Conservation (phyloP, 148 eudicot species). For the Pharnaceum exiguum region DNA sequence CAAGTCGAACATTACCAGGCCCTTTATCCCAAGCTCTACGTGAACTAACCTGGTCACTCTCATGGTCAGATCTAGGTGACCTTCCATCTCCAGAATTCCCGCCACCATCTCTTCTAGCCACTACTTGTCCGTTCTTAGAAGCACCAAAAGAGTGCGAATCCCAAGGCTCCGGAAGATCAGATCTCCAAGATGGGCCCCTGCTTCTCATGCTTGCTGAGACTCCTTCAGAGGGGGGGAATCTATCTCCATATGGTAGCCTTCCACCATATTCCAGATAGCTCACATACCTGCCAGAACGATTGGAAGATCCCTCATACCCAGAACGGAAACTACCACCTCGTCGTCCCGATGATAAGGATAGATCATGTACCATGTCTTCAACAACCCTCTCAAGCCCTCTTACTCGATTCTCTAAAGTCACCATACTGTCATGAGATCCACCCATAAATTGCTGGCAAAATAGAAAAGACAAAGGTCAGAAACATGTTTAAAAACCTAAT, state of each 20-base stretch:
- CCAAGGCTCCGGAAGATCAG: slow-evolving; percentile 56
- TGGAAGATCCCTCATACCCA: slow-evolving; percentile 76
- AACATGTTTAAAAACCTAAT: slow-evolving; percentile 7
- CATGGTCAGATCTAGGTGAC: slow-evolving; percentile 65
- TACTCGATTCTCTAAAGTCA: slow-evolving; percentile 88
- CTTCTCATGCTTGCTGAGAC: slow-evolving; percentile 39
- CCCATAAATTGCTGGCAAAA: slow-evolving; percentile 89
- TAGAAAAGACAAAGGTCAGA: slow-evolving; percentile 15
- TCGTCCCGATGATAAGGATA: slow-evolving; percentile 65
- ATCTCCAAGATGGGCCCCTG: slow-evolving; percentile 62
- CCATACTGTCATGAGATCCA: slow-evolving; percentile 96
- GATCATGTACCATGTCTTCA: slow-evolving; percentile 94
- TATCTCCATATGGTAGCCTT: slow-evolving; percentile 55
- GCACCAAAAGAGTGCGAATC: slow-evolving; percentile 56
- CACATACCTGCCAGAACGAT: slow-evolving; percentile 60
- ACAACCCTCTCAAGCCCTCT: slow-evolving; percentile 94
- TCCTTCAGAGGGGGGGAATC: slow-evolving; percentile 48
- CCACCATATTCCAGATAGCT: slow-evolving; percentile 76
- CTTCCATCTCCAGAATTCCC: slow-evolving; percentile 54
- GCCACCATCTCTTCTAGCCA: slow-evolving; percentile 51
- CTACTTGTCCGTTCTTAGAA: slow-evolving; percentile 48
- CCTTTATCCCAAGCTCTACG: slow-evolving; percentile 84
- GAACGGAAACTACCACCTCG: slow-evolving; percentile 49
- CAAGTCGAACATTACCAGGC: slow-evolving; percentile 59
- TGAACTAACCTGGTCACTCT: slow-evolving; percentile 50